Conservation (phyloP, 1,139 yeast species). For the Nakaseomyces delphensis region DNA sequence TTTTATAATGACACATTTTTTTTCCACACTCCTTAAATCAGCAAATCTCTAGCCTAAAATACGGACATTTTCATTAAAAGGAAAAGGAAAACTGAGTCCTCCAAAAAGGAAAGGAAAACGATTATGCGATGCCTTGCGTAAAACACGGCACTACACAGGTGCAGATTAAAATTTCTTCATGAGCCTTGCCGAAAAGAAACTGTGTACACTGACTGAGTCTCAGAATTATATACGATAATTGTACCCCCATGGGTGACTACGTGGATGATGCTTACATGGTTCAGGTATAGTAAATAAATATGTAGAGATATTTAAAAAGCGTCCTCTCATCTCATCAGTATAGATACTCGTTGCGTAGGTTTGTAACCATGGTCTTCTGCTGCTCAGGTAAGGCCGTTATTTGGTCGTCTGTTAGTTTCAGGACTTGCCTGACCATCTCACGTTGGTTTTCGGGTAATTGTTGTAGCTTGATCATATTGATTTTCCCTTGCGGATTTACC, state of each 20-base stretch:
- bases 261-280: too few relatives aligned
- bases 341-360: slow-evolving; percentile 50
- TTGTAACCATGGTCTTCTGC: slow-evolving; percentile 52
- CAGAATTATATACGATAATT: too few relatives aligned
- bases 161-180: too few relatives aligned
- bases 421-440: slow-evolving; percentile 54
- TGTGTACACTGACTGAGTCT: too few relatives aligned
- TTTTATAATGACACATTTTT: too few relatives aligned
- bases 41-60: background rate
- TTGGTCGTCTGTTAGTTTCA: slow-evolving; percentile 49
- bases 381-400: slow-evolving; percentile 49
- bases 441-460: slow-evolving; percentile 47
- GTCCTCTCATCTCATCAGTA: slow-evolving; percentile 10
- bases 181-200: too few relatives aligned
- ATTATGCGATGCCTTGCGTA: too few relatives aligned
- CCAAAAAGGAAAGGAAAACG: too few relatives aligned
- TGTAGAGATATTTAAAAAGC: too few relatives aligned
- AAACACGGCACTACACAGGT: background rate
- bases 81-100: background rate
- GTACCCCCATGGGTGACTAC: too few relatives aligned
- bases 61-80: background rate
- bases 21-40: too few relatives aligned
- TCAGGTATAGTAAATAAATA: background rate
- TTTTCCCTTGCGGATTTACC: slow-evolving; percentile 8
- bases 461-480: slow-evolving; percentile 18